phyloP scores from a whole-genome alignment of 1,284 basidiomycete genomes.

The Xerocomus amazonicus region DNA sequence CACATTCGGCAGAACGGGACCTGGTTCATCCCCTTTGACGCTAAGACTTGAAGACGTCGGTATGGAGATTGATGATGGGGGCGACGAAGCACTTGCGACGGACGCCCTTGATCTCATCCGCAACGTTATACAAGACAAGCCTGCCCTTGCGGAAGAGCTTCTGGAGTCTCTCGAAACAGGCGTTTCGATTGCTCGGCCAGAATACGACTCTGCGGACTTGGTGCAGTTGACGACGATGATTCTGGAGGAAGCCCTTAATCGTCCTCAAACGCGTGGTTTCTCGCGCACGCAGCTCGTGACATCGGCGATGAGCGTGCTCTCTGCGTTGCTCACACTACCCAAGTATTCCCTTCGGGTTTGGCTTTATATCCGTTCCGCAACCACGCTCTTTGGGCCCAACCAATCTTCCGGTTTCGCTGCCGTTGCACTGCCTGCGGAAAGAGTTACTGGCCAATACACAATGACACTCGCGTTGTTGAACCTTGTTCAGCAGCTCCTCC shows the following conservation, averaged over 20 bases:
- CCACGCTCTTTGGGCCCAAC: constrained; percentile 67
- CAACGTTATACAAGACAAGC: constrained; percentile 69
- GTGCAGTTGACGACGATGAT: constrained; percentile 80
- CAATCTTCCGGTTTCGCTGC: constrained; percentile 53
- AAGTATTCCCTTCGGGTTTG: constrained; percentile 77
- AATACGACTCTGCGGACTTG: constrained; percentile 44
- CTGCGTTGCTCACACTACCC: constrained; percentile 71
- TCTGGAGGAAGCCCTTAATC: constrained; percentile 74
- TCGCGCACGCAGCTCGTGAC: constrained; percentile 67
- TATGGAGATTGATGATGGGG: constrained; percentile 54
- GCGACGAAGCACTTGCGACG: constrained; percentile 61
- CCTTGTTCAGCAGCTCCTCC: constrained; percentile 72
- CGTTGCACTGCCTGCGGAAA: constrained; percentile 68
- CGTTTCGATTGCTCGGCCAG: constrained; percentile 16
- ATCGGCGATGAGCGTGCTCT: constrained; percentile 76
- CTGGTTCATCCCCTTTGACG: constrained; percentile 39
- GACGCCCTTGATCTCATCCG: constrained; percentile 78
- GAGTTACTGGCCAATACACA: constrained; percentile 69
- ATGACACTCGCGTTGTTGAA: constrained; percentile 77
- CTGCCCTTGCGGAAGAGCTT: constrained; percentile 58
- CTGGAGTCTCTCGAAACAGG: constrained; percentile 60
- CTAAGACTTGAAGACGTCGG: constrained; percentile 66
- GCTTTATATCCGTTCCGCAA: constrained; percentile 79
- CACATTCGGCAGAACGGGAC: constrained; percentile 44
- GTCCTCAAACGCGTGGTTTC: constrained; percentile 45